Conservation (phyloP, 2,329 filamentous ascomycete genomes). For the Thyridium curvatum region DNA sequence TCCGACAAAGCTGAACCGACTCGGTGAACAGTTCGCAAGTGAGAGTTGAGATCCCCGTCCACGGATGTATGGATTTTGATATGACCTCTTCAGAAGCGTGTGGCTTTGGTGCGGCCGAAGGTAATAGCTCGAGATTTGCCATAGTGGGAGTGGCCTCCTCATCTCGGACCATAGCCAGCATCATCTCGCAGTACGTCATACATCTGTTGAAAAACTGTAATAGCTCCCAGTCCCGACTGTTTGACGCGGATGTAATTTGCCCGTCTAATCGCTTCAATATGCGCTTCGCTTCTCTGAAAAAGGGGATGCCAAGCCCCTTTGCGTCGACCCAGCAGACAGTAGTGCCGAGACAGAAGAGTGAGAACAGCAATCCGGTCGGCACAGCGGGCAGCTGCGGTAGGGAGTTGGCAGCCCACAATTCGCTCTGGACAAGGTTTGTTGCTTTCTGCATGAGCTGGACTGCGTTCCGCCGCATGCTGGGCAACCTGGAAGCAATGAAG, state of each 20-base stretch:
- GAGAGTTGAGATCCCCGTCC: conserved; percentile 28
- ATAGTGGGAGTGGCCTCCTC: conserved; percentile 10
- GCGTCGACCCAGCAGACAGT: conserved; percentile 33
- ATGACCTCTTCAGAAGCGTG: too few relatives aligned
- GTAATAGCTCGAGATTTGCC: too few relatives aligned
- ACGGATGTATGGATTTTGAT: conserved; percentile 18
- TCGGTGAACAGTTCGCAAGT: conserved; percentile 25
- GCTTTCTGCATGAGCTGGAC: too few relatives aligned
- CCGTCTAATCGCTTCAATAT: too few relatives aligned
- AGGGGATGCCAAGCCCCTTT: not conserved
- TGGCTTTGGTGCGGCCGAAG: too few relatives aligned
- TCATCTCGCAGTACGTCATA: conserved; percentile 30
- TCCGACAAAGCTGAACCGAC: conserved; percentile 26
- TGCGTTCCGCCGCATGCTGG: too few relatives aligned
- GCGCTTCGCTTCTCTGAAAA: too few relatives aligned
- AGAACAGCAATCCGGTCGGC: conserved; percentile 26
- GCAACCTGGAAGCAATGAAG: conserved; percentile 20
- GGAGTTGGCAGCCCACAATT: too few relatives aligned
- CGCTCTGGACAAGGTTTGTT: too few relatives aligned
- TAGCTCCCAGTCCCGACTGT: conserved; percentile 3
- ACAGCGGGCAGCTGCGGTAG: conserved; percentile 7
- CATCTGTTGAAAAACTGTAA: conserved; percentile 31
- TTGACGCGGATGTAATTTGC: too few relatives aligned
- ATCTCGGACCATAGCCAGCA: conserved; percentile 28
- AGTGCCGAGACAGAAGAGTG: conserved; percentile 32